phyloP scores from a whole-genome alignment of 805 yeast genomes.

The Komagataella mondaviorum region DNA sequence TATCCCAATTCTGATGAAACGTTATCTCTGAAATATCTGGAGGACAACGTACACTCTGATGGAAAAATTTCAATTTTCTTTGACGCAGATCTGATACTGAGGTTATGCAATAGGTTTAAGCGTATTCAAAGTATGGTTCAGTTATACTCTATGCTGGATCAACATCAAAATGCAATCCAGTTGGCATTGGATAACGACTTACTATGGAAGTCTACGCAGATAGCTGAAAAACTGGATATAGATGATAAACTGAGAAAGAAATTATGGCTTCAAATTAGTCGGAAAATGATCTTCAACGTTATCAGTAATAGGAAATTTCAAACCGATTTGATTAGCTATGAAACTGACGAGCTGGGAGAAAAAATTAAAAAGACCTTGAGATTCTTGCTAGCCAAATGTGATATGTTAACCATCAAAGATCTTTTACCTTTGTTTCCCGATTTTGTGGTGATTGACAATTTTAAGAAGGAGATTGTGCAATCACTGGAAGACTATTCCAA shows the following conservation, averaged over 20 bases:
- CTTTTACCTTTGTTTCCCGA: constrained; percentile 78
- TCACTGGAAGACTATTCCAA: constrained; percentile 66
- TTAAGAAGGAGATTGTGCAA: constrained; percentile 71
- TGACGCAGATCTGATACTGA: constrained; percentile 62
- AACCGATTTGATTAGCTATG: constrained; percentile 8
- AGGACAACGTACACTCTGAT: constrained; percentile 8
- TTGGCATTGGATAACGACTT: constrained; percentile 54
- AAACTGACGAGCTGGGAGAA: constrained; percentile 5
- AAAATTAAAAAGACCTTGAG: constrained; percentile 18
- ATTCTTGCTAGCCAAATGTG: constrained; percentile 29
- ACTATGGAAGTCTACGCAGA: constrained; percentile 40
- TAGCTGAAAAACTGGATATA: constrained; percentile 37
- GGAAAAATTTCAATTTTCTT: constrained; percentile 22
- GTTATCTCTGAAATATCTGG: constrained; percentile 36
- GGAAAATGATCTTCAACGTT: constrained; percentile 27
- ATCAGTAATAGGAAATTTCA: constrained; percentile 14
- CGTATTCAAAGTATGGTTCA: constrained; percentile 56
- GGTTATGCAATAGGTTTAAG: constrained; percentile 52
- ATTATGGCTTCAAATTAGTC: constrained; percentile 61
- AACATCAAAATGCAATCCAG: constrained; percentile 71
- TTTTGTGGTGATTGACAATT: constrained; percentile 63
- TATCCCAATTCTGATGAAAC: constrained; percentile 28
- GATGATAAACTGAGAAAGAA: constrained; percentile 44
- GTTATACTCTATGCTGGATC: constrained; percentile 52
- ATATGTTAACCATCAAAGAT: constrained; percentile 59